Evolutionary conservation across 2,329 filamentous ascomycete species (phyloP).

Genomic region (Pestalotiopsis sp.): DNA sequence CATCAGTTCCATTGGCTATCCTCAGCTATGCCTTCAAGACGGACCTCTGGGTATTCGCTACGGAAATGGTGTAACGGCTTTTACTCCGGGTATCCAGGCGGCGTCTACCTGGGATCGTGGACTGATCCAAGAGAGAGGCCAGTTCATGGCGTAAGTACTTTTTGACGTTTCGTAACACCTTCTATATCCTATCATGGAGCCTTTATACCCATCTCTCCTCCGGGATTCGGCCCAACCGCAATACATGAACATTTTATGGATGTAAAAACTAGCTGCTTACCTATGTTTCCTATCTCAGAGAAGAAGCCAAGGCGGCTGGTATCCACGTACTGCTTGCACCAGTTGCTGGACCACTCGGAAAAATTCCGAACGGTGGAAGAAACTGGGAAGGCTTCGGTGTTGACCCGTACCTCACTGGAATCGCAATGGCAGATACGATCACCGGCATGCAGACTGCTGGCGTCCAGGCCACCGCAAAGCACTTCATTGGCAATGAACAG

Average conservation of each 20-base stretch:
- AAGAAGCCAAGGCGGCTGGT: conserved; percentile 71
- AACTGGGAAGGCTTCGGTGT: conserved; percentile 86
- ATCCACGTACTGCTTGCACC: conserved; percentile 78
- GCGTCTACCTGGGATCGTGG: conserved; percentile 80
- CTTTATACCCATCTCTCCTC: not conserved
- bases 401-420: conserved; percentile 73
- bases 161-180: not conserved
- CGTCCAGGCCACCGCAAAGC: conserved; percentile 56
- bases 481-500: conserved; percentile 73
- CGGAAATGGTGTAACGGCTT: conserved; percentile 72
- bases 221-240: not conserved
- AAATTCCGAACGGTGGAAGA: conserved; percentile 72
- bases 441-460: conserved; percentile 56
- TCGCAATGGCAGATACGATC: conserved; percentile 64
- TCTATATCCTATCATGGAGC: not conserved
- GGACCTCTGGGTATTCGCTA: conserved; percentile 78
- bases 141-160: conserved; percentile 57
- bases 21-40: conserved; percentile 77
- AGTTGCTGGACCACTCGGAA: conserved; percentile 74
- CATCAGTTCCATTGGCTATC: conserved; percentile 63
- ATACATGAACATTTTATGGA: not conserved
- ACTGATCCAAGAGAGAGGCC: conserved; percentile 72
- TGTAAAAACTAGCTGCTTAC: not conserved
- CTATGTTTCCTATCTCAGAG: conserved; percentile 17
- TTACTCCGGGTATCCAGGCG: conserved; percentile 78